A percentile compares a stretch with the other conserved stretches of the same genome.
Evolutionary conservation across 441 rosid genomes (phyloP).

Genomic region (Erysimum cheiri): DNA sequence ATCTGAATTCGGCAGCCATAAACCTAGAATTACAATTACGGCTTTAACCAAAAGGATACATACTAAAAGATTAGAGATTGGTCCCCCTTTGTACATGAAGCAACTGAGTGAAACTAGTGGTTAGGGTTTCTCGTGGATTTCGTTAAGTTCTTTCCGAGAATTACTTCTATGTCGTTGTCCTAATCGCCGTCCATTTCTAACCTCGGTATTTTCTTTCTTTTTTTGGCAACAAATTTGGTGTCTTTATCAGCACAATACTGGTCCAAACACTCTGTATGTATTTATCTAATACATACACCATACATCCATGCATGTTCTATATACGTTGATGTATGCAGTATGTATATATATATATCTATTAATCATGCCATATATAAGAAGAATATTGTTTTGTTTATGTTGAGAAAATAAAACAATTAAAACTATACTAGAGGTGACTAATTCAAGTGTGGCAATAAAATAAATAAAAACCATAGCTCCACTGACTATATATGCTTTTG

Average conservation of each 20-base stretch:
- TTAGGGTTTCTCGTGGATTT: conserved; percentile 44
- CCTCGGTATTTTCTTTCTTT: neutral
- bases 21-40: neutral
- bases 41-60: neutral
- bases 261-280: conserved; percentile 11
- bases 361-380: neutral
- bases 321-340: neutral
- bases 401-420: neutral
- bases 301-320: conserved; percentile 1
- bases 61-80: neutral
- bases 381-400: neutral
- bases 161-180: conserved; percentile 27
- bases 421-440: neutral
- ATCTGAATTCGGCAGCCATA: neutral
- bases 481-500: neutral
- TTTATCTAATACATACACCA: conserved; percentile 19
- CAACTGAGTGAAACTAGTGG: conserved; percentile 35
- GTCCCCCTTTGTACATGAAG: conserved; percentile 3
- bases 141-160: conserved; percentile 13
- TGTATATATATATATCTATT: neutral
- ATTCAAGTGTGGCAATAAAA: neutral
- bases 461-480: neutral
- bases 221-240: neutral
- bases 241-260: conserved; percentile 17
- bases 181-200: conserved; percentile 19